Conservation (phyloP, 1,139 yeast species). For the Waltiozyma sp. region DNA sequence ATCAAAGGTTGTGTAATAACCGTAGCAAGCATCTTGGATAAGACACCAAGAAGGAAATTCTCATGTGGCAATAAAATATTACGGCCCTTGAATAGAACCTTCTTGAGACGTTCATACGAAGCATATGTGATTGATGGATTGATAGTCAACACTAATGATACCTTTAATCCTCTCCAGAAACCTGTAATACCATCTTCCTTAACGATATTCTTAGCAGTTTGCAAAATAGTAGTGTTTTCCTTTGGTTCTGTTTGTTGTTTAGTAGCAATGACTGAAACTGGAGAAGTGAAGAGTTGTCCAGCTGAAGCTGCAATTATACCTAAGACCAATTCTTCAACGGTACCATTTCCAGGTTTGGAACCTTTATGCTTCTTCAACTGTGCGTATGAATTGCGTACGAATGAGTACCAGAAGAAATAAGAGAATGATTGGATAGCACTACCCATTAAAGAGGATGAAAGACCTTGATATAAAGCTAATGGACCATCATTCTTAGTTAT, state of each 20-base stretch:
- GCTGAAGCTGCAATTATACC: conserved; percentile 83
- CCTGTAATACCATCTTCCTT: conserved; percentile 63
- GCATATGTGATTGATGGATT: conserved; percentile 89
- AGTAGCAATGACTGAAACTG: conserved; percentile 73
- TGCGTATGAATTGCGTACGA: conserved; percentile 47
- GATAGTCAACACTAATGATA: conserved; percentile 64
- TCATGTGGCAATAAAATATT: conserved; percentile 49
- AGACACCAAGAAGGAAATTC: conserved; percentile 64
- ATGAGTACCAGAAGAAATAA: conserved; percentile 80
- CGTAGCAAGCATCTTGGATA: conserved; percentile 76
- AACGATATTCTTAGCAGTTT: conserved; percentile 44
- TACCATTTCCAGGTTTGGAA: conserved; percentile 30
- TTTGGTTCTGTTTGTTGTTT: conserved; percentile 58
- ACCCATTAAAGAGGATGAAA: conserved; percentile 59
- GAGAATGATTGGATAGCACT: conserved; percentile 75
- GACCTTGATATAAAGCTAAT: conserved; percentile 67
- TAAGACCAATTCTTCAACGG: conserved; percentile 60
- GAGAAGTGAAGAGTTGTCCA: conserved; percentile 75
- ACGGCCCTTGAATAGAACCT: conserved; percentile 34
- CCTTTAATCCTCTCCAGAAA: conserved; percentile 79
- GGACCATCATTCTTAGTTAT: conserved; percentile 55
- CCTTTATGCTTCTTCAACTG: conserved; percentile 23
- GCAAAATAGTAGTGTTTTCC: conserved; percentile 26
- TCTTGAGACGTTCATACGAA: conserved; percentile 60
- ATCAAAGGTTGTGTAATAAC: conserved; percentile 76